A percentile compares a stretch with the other conserved stretches of the same genome.
Evolutionary conservation across 192 early-diverging fungal species (phyloP).

Genomic region (Coemansia sp.): DNA sequence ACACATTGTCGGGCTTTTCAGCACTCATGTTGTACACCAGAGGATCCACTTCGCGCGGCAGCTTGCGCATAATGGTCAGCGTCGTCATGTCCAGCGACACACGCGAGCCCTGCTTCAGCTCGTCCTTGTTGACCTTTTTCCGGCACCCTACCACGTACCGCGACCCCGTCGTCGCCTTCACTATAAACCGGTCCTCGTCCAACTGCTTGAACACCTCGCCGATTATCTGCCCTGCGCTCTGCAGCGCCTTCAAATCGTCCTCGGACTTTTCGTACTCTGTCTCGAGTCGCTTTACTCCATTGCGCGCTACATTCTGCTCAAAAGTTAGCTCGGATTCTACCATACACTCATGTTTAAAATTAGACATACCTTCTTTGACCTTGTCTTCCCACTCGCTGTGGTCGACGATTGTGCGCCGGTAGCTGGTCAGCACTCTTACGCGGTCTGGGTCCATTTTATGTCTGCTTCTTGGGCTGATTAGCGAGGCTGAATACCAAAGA

Average conservation of each 20-base stretch:
- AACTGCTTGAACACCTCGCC: conserved; percentile 98
- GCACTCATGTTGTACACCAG: conserved; percentile 99
- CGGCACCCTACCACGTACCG: conserved; percentile 98
- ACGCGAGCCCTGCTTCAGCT: conserved; percentile 93
- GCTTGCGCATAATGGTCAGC: conserved; percentile 98
- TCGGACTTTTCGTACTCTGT: conserved; percentile 94
- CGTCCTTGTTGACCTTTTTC: conserved; percentile 90
- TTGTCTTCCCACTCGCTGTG: conserved; percentile 95
- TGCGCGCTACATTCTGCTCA: conserved; percentile 58
- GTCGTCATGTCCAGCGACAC: conserved; percentile 99
- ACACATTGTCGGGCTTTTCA: conserved; percentile 92
- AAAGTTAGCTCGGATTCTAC: not conserved
- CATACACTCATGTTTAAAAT: not conserved
- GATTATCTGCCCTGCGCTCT: conserved; percentile 99
- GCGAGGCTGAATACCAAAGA: not conserved
- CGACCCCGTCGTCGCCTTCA: conserved; percentile 94
- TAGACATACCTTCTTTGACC: conserved; percentile 73
- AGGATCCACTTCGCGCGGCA: conserved; percentile 98
- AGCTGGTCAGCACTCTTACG: conserved; percentile 76
- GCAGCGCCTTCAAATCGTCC: conserved; percentile 96
- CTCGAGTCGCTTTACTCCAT: conserved; percentile 82
- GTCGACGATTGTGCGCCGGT: conserved; percentile 86
- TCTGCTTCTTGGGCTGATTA: not conserved
- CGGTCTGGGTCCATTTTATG: conserved; percentile 55
- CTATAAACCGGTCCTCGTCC: conserved; percentile 96